These are phyloP conservation scores for Globisporangium sylvaticum DNA, from an alignment of 352 stramenopile species.

Conservation along the genomic window DNA sequence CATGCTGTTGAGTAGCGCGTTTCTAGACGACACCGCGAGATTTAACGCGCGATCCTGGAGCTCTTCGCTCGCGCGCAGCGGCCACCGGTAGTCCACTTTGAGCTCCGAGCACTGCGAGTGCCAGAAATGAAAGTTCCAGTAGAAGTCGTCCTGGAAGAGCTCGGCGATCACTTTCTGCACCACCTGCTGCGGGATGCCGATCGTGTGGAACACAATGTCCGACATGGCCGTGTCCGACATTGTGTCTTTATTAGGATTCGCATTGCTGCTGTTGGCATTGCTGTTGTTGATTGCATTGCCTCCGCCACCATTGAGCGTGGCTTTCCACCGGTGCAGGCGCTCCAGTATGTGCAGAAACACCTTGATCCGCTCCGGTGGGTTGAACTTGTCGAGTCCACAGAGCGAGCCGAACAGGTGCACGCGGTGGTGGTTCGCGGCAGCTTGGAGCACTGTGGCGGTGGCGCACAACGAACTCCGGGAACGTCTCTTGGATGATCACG, in stretches of 20 bases:
- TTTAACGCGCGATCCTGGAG: constrained; percentile 55
- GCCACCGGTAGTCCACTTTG: constrained; percentile 49
- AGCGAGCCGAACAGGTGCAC: constrained; percentile 58
- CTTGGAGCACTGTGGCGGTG: constrained; percentile 46
- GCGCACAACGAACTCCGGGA: constrained; percentile 66
- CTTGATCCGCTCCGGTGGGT: constrained; percentile 62
- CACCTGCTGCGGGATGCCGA: constrained; percentile 52
- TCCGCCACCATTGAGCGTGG: constrained; percentile 1
- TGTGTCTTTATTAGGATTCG: neutral
- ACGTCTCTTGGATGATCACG: constrained; percentile 42
- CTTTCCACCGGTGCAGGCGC: constrained; percentile 56
- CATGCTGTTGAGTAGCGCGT: constrained; percentile 41
- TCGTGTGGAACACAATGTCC: constrained; percentile 70
- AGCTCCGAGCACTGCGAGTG: constrained; percentile 56
- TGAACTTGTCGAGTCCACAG: constrained; percentile 57
- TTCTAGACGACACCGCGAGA: constrained; percentile 42
- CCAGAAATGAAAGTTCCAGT: constrained; percentile 82
- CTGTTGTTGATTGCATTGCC: constrained; percentile 3
- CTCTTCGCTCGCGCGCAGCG: constrained; percentile 36
- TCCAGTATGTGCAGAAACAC: constrained; percentile 67
- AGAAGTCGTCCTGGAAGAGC: constrained; percentile 72
- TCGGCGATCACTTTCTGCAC: constrained; percentile 53
- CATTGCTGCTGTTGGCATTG: constrained; percentile 11
- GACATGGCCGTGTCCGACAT: constrained; percentile 20
- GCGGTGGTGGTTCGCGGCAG: constrained; percentile 35